Evolutionary conservation across 1,284 basidiomycete genomes (phyloP).

Genomic region (Irpex sp.): DNA sequence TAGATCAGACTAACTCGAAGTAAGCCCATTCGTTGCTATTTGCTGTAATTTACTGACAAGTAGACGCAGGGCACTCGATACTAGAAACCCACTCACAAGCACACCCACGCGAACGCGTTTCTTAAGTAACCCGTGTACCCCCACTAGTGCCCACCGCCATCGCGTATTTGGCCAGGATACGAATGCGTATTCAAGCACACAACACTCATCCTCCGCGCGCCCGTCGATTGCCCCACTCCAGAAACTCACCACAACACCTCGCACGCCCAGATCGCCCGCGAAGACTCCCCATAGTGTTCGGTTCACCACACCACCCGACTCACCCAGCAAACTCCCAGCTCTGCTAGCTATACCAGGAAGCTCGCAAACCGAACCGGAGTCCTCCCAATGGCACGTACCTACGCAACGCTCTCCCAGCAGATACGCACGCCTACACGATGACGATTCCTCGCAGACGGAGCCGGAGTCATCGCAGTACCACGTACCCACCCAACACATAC

Average conservation of each 20-base stretch:
- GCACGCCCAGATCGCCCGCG: not conserved
- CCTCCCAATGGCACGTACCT: slow-evolving; percentile 1
- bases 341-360: not conserved
- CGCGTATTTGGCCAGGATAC: not conserved
- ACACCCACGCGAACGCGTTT: not conserved
- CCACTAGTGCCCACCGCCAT: not conserved
- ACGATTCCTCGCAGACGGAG: slow-evolving; percentile 6
- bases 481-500: not conserved
- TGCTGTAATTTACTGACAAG: too few relatives aligned
- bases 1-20: too few relatives aligned
- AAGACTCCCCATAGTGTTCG: not conserved
- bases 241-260: not conserved
- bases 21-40: too few relatives aligned
- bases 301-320: not conserved
- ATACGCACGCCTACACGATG: not conserved
- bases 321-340: not conserved
- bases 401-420: not conserved
- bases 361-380: slow-evolving; percentile 7
- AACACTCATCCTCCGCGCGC: not conserved
- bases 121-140: not conserved
- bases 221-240: not conserved
- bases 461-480: slow-evolving; percentile 1
- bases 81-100: not conserved
- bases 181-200: not conserved
- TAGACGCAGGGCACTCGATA: not conserved